Conservation (phyloP, 345 rosid species). For the Camelina neglecta region DNA sequence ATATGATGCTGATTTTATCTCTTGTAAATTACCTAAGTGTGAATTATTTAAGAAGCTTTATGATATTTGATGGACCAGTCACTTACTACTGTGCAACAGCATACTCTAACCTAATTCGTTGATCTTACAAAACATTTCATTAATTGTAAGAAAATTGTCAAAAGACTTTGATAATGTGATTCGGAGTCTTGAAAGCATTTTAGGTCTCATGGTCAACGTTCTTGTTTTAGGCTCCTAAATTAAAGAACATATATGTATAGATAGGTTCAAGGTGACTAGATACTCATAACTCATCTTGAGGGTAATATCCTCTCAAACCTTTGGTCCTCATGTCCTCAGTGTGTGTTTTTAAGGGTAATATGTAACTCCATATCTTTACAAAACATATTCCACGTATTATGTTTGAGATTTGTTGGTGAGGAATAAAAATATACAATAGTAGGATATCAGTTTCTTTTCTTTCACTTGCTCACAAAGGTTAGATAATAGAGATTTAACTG, state of each 20-base stretch:
- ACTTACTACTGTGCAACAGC: background rate
- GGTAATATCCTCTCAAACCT: background rate
- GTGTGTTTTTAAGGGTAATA: background rate
- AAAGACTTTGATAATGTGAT: background rate
- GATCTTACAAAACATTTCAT: conserved; percentile 2
- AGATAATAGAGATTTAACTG: background rate
- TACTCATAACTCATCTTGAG: background rate
- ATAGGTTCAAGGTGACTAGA: background rate
- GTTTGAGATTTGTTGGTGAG: too few species aligned
- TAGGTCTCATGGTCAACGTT: background rate
- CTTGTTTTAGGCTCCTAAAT: background rate
- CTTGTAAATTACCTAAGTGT: conserved; percentile 21
- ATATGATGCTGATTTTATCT: background rate
- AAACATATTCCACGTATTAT: background rate
- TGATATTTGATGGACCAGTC: background rate
- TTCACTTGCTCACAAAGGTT: background rate
- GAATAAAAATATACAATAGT: too few species aligned
- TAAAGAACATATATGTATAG: too few species aligned
- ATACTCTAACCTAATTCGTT: background rate
- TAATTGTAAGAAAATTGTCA: background rate
- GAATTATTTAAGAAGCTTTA: conserved; percentile 18
- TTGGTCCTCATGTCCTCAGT: background rate
- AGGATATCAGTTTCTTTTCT: background rate
- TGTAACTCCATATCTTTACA: background rate
- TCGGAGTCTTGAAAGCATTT: background rate